Percentiles rank a stretch among this genome's conserved stretches.
These are phyloP conservation scores for Leccinum pseudoinsigne DNA, from an alignment of 1,284 basidiomycete species.

Conservation along the genomic window DNA sequence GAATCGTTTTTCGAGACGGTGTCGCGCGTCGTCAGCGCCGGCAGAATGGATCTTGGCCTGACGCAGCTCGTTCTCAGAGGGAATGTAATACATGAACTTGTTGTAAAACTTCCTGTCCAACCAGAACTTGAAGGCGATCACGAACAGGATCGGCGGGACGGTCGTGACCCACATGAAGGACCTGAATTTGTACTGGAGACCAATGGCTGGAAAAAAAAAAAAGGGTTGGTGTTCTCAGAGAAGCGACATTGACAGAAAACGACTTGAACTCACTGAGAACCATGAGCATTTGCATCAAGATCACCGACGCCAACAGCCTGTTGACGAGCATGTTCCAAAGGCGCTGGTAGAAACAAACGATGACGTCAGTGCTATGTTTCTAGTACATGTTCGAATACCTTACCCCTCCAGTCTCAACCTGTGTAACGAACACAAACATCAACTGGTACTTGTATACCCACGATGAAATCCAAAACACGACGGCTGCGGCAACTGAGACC, in stretches of 20 bases:
- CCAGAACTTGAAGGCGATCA: slow-evolving; percentile 83
- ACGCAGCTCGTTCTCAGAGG: slow-evolving; percentile 70
- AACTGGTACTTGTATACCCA: slow-evolving; percentile 91
- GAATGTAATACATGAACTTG: slow-evolving; percentile 79
- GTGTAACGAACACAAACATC: slow-evolving; percentile 89
- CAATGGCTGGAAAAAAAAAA: slow-evolving; percentile 62
- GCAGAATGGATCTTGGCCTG: slow-evolving; percentile 71
- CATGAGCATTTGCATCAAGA: slow-evolving; percentile 88
- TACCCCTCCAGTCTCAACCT: slow-evolving; percentile 89
- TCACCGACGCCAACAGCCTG: slow-evolving; percentile 69
- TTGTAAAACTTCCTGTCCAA: slow-evolving; percentile 67
- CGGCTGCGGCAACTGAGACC: slow-evolving; percentile 71
- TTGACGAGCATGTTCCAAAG: slow-evolving; percentile 94
- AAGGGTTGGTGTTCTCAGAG: slow-evolving; percentile 2
- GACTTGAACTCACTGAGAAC: slow-evolving; percentile 68
- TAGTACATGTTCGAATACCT: slow-evolving; percentile 27
- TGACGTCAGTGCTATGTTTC: slow-evolving; percentile 2
- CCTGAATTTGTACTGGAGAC: slow-evolving; percentile 77
- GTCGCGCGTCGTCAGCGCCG: slow-evolving; percentile 62
- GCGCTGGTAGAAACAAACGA: slow-evolving; percentile 47
- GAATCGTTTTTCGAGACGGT: slow-evolving; percentile 80
- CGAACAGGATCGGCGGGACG: slow-evolving; percentile 75
- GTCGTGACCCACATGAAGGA: slow-evolving; percentile 72
- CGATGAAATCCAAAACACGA: slow-evolving; percentile 84
- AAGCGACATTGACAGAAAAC: neutral